These are phyloP conservation scores for Penicillium riverlandense DNA, from an alignment of 495 filamentous ascomycete genomes.

Conservation along the genomic window DNA sequence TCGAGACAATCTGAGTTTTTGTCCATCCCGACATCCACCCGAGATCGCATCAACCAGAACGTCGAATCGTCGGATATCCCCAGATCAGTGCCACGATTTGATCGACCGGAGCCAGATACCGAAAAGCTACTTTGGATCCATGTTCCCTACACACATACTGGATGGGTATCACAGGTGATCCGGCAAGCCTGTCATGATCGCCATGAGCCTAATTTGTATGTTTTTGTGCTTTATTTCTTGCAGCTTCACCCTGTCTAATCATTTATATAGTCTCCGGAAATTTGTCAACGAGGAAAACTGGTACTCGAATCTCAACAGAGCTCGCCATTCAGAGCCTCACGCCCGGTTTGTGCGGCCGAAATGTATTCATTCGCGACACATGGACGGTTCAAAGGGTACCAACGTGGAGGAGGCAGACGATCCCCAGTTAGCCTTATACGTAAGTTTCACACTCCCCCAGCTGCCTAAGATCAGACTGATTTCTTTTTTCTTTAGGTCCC, in stretches of 20 bases:
- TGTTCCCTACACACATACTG: slow-evolving; percentile 57
- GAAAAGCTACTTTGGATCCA: slow-evolving; percentile 61
- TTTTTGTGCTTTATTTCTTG: not conserved
- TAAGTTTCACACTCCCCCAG: slow-evolving; percentile 16
- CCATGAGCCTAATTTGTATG: slow-evolving; percentile 24
- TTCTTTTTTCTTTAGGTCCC: slow-evolving; percentile 5
- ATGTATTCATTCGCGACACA: slow-evolving; percentile 27
- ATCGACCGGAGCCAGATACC: slow-evolving; percentile 29
- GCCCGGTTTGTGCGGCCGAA: slow-evolving; percentile 34
- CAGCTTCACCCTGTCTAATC: no score
- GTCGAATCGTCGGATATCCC: slow-evolving; percentile 18
- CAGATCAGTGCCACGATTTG: slow-evolving; percentile 27
- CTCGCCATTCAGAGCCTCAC: slow-evolving; percentile 41
- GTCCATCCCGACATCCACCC: slow-evolving; percentile 16
- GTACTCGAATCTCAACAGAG: slow-evolving; percentile 36
- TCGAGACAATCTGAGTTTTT: slow-evolving; percentile 17
- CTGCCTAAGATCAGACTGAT: not conserved
- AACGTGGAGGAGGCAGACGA: slow-evolving; percentile 16
- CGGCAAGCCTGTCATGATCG: slow-evolving; percentile 14
- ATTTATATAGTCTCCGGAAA: slow-evolving; percentile 38
- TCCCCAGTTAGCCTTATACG: slow-evolving; percentile 32
- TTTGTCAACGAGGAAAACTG: slow-evolving; percentile 40
- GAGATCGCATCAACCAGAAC: slow-evolving; percentile 19
- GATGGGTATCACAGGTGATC: slow-evolving; percentile 49
- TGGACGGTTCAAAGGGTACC: slow-evolving; percentile 20